These are phyloP conservation scores for Metschnikowia lunata DNA, from an alignment of 805 yeast genomes.

Conservation along the genomic window DNA sequence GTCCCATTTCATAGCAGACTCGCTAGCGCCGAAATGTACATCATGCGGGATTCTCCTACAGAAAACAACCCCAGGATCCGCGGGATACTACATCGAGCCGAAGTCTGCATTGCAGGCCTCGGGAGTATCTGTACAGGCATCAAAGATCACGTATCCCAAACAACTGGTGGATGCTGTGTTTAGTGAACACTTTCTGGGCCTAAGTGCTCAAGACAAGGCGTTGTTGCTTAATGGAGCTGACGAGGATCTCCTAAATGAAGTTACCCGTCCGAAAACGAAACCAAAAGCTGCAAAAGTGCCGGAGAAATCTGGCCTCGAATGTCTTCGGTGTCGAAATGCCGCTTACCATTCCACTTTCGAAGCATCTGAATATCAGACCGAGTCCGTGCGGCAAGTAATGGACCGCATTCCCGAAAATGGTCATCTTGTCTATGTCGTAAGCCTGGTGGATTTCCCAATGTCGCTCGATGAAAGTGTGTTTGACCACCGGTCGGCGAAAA, in stretches of 20 bases:
- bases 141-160: constrained; percentile 5
- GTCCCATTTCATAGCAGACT: constrained; percentile 13
- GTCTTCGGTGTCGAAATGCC: constrained; percentile 56
- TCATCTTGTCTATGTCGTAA: constrained; percentile 55
- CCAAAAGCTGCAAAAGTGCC: background rate
- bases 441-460: constrained; percentile 71
- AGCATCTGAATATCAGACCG: constrained; percentile 26
- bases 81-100: constrained; percentile 41
- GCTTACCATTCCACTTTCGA: constrained; percentile 38
- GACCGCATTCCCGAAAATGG: constrained; percentile 40
- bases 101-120: background rate
- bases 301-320: constrained; percentile 23
- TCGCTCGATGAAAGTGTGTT: constrained; percentile 40
- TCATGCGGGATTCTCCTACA: constrained; percentile 61
- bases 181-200: constrained; percentile 13
- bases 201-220: constrained; percentile 25
- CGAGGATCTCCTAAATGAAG: background rate
- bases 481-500: constrained; percentile 28
- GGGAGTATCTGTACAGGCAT: background rate
- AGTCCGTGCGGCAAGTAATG: constrained; percentile 18
- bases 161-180: constrained; percentile 23
- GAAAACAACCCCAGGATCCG: constrained; percentile 23
- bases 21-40: constrained; percentile 32
- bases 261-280: background rate
- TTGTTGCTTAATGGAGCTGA: constrained; percentile 22